Base-by-base conservation (phyloP, 2,329 filamentous ascomycete genomes). In the Lachnellula hyalina region DNA sequence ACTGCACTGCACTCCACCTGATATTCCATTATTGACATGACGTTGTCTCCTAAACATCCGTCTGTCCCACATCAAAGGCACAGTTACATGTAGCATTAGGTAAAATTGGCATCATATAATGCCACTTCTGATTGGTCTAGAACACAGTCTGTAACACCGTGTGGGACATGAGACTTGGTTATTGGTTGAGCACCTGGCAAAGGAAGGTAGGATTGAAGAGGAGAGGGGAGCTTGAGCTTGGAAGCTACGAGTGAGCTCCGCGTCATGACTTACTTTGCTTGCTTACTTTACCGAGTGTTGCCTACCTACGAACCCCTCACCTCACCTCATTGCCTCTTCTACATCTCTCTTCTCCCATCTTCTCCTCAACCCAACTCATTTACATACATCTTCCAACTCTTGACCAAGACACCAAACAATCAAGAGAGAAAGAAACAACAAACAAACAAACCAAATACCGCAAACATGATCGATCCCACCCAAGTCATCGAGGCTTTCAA, bases 391-490 rank as follows among this genome's bases (percentile, higher is more conserved):
- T 42, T 21, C 4, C 41, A 44, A 12, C 15, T 44, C 11, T 12
- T n/a, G 2, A 15, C 14, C 40, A n/a, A n/a, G 50, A 32, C 40
- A 49, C 25, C 36, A 38, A 48, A 52, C 45, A 15, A 51, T 50
- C 41, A 19, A 50, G 19, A 45, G 21, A 17, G 41, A 48, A 23
- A 44, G 47, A 42, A 42, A 21, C 2, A 21, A 34, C 14, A 35
- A 48, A 23, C 40, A 42, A 42, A 42, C 11, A 17, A 49, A 49
- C 4, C 35, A 47, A 47, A 51, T 15, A 48, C 41, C 49, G 51
- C 35, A 51, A 64, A 49, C 25, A 68, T 68, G 64, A 60, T 68
- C 52, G 57, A 67, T 49, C 64, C 66, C 17, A 57, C 56, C 28
- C 54, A 61, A 41, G 59, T 57, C 48, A 52, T 62, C 34, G 61